These are phyloP conservation scores for Ophiostoma pallidulum DNA, from an alignment of 2,329 filamentous ascomycete species.

Conservation along the genomic window DNA sequence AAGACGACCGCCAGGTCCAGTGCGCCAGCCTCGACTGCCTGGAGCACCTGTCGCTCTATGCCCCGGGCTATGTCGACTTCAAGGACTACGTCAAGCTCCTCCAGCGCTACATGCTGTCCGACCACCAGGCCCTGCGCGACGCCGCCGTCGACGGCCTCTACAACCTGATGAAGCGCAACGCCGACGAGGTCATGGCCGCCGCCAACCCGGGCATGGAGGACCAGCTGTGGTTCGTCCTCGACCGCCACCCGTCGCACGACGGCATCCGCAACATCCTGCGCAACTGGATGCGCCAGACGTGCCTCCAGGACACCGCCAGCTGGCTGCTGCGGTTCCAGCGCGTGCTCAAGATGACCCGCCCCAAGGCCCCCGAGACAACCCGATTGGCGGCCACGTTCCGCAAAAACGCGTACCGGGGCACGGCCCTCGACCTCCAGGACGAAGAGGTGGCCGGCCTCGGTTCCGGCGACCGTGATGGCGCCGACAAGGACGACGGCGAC, in stretches of 20 bases:
- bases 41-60: conserved; percentile 87
- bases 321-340: conserved; percentile 87
- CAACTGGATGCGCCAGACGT: conserved; percentile 91
- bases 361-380: conserved; percentile 49
- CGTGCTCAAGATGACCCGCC: conserved; percentile 78
- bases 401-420: conserved; percentile 31
- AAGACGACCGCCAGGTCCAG: conserved; percentile 60
- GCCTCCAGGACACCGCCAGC: conserved; percentile 63
- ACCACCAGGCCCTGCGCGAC: conserved; percentile 60
- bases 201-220: conserved; percentile 77
- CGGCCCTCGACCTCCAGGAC: conserved; percentile 74
- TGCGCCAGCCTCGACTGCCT: conserved; percentile 72
- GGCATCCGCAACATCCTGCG: conserved; percentile 78
- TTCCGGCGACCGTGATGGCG: conserved; percentile 46
- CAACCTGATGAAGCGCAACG: conserved; percentile 89
- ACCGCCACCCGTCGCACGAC: conserved; percentile 64
- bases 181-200: conserved; percentile 67
- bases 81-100: conserved; percentile 71
- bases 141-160: conserved; percentile 82
- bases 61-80: conserved; percentile 79
- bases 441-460: conserved; percentile 95
- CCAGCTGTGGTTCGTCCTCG: conserved; percentile 81
- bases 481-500: conserved; percentile 37
- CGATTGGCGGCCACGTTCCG: conserved; percentile 13
- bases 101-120: conserved; percentile 66